Percentiles rank a stretch among this genome's conserved stretches.
Evolutionary conservation across 768 basidiomycete genomes (phyloP).

Genomic region (Leccinum olivaceopallidum): DNA sequence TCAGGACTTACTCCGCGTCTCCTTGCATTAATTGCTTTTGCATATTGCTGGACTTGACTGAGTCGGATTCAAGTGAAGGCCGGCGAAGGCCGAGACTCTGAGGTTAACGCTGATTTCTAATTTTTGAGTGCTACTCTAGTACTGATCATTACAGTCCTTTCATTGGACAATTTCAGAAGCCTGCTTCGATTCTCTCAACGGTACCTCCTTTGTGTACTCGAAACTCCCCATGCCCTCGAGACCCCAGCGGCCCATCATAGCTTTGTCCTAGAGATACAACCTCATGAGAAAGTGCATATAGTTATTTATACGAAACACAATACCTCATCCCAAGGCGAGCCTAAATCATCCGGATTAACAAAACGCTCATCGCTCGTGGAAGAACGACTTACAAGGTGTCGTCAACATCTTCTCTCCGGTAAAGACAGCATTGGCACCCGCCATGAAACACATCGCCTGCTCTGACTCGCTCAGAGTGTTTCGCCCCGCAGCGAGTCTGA

Average conservation of each 20-base stretch:
- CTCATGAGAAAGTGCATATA: constrained; percentile 1
- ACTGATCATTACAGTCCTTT: not conserved
- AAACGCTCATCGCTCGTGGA: not conserved
- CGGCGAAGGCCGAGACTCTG: constrained; percentile 26
- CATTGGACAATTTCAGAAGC: not conserved
- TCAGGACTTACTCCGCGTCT: constrained; percentile 30
- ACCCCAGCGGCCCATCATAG: constrained; percentile 93
- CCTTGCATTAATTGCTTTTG: constrained; percentile 32
- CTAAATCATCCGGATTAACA: constrained; percentile 37
- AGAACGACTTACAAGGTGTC: constrained; percentile 75
- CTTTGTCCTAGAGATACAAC: constrained; percentile 64
- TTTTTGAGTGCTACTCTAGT: not conserved
- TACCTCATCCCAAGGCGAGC: constrained; percentile 93
- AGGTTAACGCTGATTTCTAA: not conserved
- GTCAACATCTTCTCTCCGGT: constrained; percentile 99
- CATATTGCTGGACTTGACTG: constrained; percentile 12
- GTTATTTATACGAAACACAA: constrained; percentile 11
- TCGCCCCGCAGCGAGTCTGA: constrained; percentile 91
- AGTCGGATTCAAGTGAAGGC: not conserved
- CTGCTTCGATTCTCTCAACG: constrained; percentile 6
- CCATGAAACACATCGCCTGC: constrained; percentile 98
- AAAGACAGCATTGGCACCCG: constrained; percentile 97
- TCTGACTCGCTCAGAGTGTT: constrained; percentile 87
- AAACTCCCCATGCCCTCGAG: constrained; percentile 90
- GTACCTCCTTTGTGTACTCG: constrained; percentile 60